Conservation (phyloP, 306 rosid genomes). For the Fagus sylvatica region DNA sequence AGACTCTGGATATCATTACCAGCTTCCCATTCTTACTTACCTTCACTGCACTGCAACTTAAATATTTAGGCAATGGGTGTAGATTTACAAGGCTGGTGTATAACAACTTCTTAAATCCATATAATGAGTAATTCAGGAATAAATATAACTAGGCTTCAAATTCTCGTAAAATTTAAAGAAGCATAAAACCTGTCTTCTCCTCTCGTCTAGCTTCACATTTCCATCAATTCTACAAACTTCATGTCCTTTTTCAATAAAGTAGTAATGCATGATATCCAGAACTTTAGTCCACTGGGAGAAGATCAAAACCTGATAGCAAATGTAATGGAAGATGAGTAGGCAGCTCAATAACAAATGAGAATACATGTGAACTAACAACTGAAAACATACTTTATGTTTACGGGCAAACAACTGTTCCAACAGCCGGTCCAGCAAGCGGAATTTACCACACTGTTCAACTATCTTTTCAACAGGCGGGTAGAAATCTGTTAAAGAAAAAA, state of each 20-base stretch:
- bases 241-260: conserved; percentile 76
- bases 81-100: background rate
- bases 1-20: background rate
- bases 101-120: background rate
- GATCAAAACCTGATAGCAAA: conserved; percentile 73
- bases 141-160: background rate
- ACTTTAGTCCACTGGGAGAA: conserved; percentile 90
- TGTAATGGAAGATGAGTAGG: conserved; percentile 21
- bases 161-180: background rate
- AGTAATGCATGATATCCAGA: conserved; percentile 90
- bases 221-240: conserved; percentile 97
- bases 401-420: conserved; percentile 57
- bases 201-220: conserved; percentile 64
- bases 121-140: background rate
- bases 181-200: conserved; percentile 75
- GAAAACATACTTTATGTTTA: conserved; percentile 69
- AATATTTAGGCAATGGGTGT: background rate
- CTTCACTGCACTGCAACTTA: background rate
- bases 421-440: conserved; percentile 74
- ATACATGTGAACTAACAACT: conserved; percentile 9
- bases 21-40: background rate
- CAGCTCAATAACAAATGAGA: conserved; percentile 21
- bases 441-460: conserved; percentile 87
- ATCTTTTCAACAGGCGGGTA: conserved; percentile 86
- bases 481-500: conserved; percentile 32